Conservation (phyloP, 495 filamentous ascomycete genomes). For the Aspergillus taichungensis region DNA sequence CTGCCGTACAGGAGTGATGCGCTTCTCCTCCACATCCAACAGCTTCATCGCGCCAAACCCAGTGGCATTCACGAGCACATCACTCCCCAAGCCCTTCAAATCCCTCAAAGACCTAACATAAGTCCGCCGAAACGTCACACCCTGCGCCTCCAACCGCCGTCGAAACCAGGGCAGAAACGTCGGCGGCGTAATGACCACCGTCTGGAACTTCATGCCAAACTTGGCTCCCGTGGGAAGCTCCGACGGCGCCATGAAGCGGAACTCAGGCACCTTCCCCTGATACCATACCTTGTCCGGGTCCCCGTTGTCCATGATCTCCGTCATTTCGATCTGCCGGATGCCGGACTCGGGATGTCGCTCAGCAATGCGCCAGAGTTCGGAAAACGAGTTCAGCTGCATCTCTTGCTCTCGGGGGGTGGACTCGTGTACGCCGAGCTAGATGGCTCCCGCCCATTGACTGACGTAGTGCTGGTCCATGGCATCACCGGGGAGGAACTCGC, state of each 20-base stretch:
- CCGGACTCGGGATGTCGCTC: slow-evolving; percentile 11
- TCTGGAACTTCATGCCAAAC: slow-evolving; percentile 10
- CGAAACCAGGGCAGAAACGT: slow-evolving; percentile 20
- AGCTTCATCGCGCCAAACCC: slow-evolving; percentile 6
- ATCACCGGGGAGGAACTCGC: slow-evolving; percentile 33
- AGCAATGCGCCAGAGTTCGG: slow-evolving; percentile 7
- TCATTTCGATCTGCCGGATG: slow-evolving; percentile 3
- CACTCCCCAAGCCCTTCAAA: slow-evolving; percentile 14
- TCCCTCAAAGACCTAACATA: slow-evolving; percentile 12
- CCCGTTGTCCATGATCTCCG: slow-evolving; percentile 3
- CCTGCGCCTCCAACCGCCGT: slow-evolving; percentile 8
- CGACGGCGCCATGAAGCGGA: not conserved
- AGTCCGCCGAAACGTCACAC: slow-evolving; percentile 15
- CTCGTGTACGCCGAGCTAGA: slow-evolving; percentile 13
- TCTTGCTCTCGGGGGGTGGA: slow-evolving; percentile 13
- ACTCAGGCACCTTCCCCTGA: slow-evolving; percentile 3
- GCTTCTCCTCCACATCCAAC: slow-evolving; percentile 9
- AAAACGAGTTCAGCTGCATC: slow-evolving; percentile 18
- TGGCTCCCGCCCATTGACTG: slow-evolving; percentile 22
- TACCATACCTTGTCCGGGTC: slow-evolving; percentile 3
- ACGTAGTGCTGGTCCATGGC: slow-evolving; percentile 6
- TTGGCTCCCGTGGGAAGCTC: slow-evolving; percentile 8
- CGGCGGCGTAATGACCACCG: slow-evolving; percentile 17
- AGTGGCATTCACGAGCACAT: slow-evolving; percentile 15
- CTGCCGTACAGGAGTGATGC: slow-evolving; percentile 4